Base-by-base conservation (phyloP, 768 basidiomycete genomes). In the Sporobolomyces roseus region DNA sequence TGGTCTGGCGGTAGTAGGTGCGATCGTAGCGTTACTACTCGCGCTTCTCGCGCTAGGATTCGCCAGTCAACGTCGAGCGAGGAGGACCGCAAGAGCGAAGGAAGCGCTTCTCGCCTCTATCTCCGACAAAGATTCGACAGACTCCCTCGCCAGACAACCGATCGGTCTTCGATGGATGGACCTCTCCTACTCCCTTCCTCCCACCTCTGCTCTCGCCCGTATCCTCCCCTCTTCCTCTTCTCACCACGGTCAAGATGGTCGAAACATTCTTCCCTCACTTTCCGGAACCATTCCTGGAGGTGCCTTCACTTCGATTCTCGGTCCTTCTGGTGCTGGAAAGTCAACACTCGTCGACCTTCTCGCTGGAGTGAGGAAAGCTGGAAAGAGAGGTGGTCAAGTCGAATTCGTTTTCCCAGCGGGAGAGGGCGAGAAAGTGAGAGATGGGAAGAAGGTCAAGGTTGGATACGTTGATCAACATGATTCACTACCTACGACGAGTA, bases 271-370 rank as follows among this genome's bases (percentile, higher is more conserved):
- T 46, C 86, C 90, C 75, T 80, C 80, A 46, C 82, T 92, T 35
- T 85, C 79, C 54, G 93, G 93, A 0, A 78, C 79, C 14, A 84
- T 94, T n/a, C 79, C 81, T 3, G 85, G 90, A 0, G 92, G 93
- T 14, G 84, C 89, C 68, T 86, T 96, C 81, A 87, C 91, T 84
- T 90, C 89, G n/a, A 85, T 96, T 63, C 83, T 97, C 4, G 93
- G 93, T 1, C 92, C 93, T 0, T 90, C 88, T 73, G 93, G 92
- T 82, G 75, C 70, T 79, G 75, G 75, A 10, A 75, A 75, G 64
- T 65, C 63, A 41, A 92, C 93, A 0, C 81, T 97, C 43, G 87
- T 96, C 23, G 93, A 98, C 75, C 85, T 96, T 43, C 84, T 98
- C 14, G 90, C 92, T 0, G 87, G 88, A 3, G 93, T 88, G 77